Evolutionary conservation across 148 eudicot species (phyloP), one percentile per base, ranked within the genome.

Genomic region (Chenopodium suecicum): DNA sequence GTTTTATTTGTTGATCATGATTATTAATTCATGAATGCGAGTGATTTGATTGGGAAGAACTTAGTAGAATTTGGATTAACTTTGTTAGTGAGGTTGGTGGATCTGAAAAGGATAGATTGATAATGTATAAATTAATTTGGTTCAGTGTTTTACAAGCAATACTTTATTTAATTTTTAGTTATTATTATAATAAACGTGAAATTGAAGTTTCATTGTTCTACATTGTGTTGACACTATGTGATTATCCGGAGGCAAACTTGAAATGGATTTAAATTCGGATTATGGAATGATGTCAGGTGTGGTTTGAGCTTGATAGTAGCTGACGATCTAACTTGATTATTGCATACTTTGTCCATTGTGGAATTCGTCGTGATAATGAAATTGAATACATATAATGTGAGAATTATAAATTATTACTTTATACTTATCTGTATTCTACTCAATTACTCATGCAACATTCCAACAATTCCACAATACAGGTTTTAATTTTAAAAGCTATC

Each of bases 1-100:
- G 16, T 37, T 9, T 16, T 32, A 6, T 41, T 48, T 14, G 10
- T 46, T 48, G 32, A 16, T 50, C 2, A 27, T 74, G 9, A 52
- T 50, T 25, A 52, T 27, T 25, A 48, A 73, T 22, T 27, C 23
- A 11, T 25, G 10, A 52, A 6, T 50, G 22, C 4, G 22, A 25
- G 58, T 10, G 29, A 50, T 48, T 11, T 23, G 1, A 10, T 73
- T 10, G 34, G 47, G 6, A 47, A 41, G 1, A 67, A 12, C 12
- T 23, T 65, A 72, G 23, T 20, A 19, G 7, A 1, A 50, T 23
- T 71, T 13, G 4, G 2, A 13, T 76, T 2, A 1, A n/a, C 63
- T 62, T 77, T 62, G 34, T 11, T 52, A 23, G 52, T 77, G 69
- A 29, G 70, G 79, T 77, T 77, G 79, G 14, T 77, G 79, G 79